A percentile compares a stretch with the other conserved stretches of the same genome.
Conservation (phyloP, 371 early-diverging fungal genomes). For the Capillidium heterosporum region DNA sequence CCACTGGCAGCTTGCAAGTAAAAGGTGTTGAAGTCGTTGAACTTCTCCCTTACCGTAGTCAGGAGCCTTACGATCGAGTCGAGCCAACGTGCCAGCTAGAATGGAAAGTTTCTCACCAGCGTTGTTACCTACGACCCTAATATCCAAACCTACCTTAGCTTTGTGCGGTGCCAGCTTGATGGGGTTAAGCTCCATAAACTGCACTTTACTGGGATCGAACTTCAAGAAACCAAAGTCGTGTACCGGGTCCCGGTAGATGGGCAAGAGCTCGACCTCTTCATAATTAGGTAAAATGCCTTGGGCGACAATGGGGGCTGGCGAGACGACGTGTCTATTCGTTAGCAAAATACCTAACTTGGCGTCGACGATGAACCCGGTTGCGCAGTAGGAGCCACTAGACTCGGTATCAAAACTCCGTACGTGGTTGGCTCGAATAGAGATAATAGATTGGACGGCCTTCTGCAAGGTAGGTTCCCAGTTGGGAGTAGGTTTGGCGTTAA, state of each 20-base stretch:
- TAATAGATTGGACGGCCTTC: constrained; percentile 54
- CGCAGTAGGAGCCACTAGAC: constrained; percentile 47
- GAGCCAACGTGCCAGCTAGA: constrained; percentile 54
- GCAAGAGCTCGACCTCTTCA: constrained; percentile 73
- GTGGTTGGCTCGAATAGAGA: constrained; percentile 66
- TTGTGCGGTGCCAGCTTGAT: constrained; percentile 51
- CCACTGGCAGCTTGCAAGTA: constrained; percentile 49
- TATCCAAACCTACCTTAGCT: constrained; percentile 63
- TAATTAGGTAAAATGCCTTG: constrained; percentile 77
- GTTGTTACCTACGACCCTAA: constrained; percentile 68
- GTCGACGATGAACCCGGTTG: constrained; percentile 92
- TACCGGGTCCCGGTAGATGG: constrained; percentile 72
- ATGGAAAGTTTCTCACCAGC: constrained; percentile 70
- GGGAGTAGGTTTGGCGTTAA: background rate
- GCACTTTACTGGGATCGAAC: constrained; percentile 59
- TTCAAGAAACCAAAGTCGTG: constrained; percentile 62
- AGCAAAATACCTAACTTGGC: constrained; percentile 68
- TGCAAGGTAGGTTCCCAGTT: constrained; percentile 60
- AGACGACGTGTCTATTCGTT: constrained; percentile 85
- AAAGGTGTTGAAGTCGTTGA: constrained; percentile 50
- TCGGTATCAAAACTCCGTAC: constrained; percentile 80
- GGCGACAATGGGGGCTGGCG: constrained; percentile 79
- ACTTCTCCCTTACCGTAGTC: constrained; percentile 43
- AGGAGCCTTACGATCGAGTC: constrained; percentile 59
- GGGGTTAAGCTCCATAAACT: constrained; percentile 46